Evolutionary conservation across 2,329 filamentous ascomycete species (phyloP), one percentile per base, ranked within the genome.

Genomic region (Colletotrichum tanaceti): DNA sequence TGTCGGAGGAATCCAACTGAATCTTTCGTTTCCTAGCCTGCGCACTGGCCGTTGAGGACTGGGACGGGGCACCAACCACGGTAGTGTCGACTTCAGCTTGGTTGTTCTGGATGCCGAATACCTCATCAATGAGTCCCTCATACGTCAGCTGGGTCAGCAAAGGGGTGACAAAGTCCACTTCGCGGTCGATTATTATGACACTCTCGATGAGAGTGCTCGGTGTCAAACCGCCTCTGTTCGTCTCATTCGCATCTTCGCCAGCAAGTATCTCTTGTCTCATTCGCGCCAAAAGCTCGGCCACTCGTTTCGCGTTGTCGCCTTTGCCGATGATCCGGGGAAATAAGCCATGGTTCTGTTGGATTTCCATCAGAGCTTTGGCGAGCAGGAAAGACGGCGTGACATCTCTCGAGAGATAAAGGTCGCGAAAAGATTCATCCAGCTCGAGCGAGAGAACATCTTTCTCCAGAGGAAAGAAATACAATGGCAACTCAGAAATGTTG

Each of bases 261-360:
- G 94, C 93, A 46, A 91, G 83, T 16, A 94, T 84, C 80, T 99
- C 96, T 76, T 94, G 94, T 72, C 95, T 91, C 93, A 98, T 98
- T 39, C 94, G 92, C 54, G 92, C 85, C 10, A 99, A 86, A 13
- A 98, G 85, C 76, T 98, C 94, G 52, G 94, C 92, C 2, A 99
- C 88, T 58, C 90, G 90, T 76, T 95, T 94, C 43, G 94, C 95
- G 78, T 97, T 94, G 73, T 99, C 94, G 22, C 96, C 96, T 80
- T 99, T 98, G 35, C 96, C 96, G 54, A 97, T 90, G 68, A 99
- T 96, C 16, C 95, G 89, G 32, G 96, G 97, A 73, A 99, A 98
- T 14, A 99, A 87, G 3, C 96, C 97, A 80, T 98, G 91, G 73
- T 91, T 91, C 76, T 93, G 91, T 78, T 99, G 96, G 70, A 99